Conservation (phyloP, 2,329 filamentous ascomycete genomes). For the Xylariomycetidae sp. region DNA sequence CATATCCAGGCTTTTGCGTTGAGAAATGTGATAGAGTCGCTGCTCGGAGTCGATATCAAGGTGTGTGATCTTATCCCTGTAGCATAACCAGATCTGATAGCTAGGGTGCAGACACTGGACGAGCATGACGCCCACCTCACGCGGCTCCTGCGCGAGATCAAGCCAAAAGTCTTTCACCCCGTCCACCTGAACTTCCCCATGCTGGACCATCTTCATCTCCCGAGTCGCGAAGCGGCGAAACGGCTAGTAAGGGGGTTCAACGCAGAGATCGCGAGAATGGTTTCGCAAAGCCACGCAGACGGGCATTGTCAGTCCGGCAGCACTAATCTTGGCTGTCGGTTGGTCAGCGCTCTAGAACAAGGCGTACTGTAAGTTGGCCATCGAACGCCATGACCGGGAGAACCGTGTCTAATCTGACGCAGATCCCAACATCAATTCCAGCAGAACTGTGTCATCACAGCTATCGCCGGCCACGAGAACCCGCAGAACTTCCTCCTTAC, state of each 20-base stretch:
- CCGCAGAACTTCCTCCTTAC: constrained; percentile 26
- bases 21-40: constrained; percentile 7
- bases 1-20: constrained; percentile 14
- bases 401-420: constrained; percentile 15
- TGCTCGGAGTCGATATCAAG: constrained; percentile 5
- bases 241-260: constrained; percentile 21
- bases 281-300: constrained; percentile 3
- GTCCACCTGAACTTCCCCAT: constrained; percentile 30
- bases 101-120: constrained; percentile 23
- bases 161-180: constrained; percentile 29
- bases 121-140: constrained; percentile 15
- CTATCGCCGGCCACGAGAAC: constrained; percentile 38
- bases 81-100: too few relatives aligned
- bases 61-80: constrained; percentile 1
- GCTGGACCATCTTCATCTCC: constrained; percentile 23
- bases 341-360: constrained; percentile 16
- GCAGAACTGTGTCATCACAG: constrained; percentile 35
- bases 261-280: constrained; percentile 14
- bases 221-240: constrained; percentile 21
- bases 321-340: constrained; percentile 12
- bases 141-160: constrained; percentile 21
- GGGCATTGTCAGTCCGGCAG: constrained; percentile 3
- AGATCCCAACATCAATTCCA: constrained; percentile 31
- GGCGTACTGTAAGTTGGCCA: constrained; percentile 13
- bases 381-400: too few relatives aligned